Percentiles rank a stretch among this genome's conserved stretches.
These are phyloP conservation scores for Trichosporon inkin DNA, from an alignment of 1,284 basidiomycete genomes.

Conservation along the genomic window DNA sequence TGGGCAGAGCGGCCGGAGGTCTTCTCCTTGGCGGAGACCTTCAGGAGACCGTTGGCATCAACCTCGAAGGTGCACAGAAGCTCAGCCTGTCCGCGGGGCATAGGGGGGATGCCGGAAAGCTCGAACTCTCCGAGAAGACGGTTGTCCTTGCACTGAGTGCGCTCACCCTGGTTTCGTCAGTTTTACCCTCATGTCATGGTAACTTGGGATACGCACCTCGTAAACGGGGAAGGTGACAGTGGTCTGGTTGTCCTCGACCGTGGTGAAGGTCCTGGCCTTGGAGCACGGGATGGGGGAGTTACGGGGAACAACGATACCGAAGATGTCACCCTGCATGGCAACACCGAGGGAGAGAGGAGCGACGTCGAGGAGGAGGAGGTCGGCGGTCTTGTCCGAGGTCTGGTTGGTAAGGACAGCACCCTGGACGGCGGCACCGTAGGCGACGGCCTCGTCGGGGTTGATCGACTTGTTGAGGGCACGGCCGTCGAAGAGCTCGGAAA, in stretches of 20 bases:
- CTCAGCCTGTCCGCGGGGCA: constrained; percentile 94
- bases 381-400: constrained; percentile 92
- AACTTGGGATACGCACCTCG: constrained; percentile 57
- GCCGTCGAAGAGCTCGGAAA: constrained; percentile 96
- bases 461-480: constrained; percentile 98
- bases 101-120: constrained; percentile 91
- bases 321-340: constrained; percentile 96
- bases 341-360: constrained; percentile 95
- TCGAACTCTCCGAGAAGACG: constrained; percentile 95
- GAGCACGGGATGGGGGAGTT: constrained; percentile 97
- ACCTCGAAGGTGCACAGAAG: constrained; percentile 95
- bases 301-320: constrained; percentile 84
- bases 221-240: constrained; percentile 97
- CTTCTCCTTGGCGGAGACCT: constrained; percentile 90
- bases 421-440: constrained; percentile 94
- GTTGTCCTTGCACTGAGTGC: constrained; percentile 95
- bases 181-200: no score
- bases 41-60: constrained; percentile 88
- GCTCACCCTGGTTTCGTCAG: constrained; percentile 56
- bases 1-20: constrained; percentile 94
- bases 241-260: constrained; percentile 97
- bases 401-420: constrained; percentile 93
- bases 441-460: constrained; percentile 93
- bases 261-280: constrained; percentile 94
- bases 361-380: constrained; percentile 91